phyloP scores from a whole-genome alignment of 345 rosid species.

The Arabis alpina region DNA sequence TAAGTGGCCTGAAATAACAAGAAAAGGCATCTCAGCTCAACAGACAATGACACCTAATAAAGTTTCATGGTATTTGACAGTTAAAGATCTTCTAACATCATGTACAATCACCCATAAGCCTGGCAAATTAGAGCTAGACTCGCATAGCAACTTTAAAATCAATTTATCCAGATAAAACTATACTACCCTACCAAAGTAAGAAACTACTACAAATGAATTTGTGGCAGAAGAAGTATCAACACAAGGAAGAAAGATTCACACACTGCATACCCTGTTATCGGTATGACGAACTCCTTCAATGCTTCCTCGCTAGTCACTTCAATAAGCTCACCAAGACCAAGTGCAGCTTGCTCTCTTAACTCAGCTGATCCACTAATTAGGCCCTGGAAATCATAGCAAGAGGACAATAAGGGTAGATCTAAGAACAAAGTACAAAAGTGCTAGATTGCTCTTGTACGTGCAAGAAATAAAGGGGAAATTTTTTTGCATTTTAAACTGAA shows the following conservation, averaged over 20 bases:
- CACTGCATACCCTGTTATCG: slow-evolving; percentile 84
- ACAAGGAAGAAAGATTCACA: slow-evolving; percentile 29
- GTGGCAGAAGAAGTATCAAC: slow-evolving; percentile 9
- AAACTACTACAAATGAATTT: slow-evolving; percentile 1
- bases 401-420: background rate
- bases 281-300: slow-evolving; percentile 87
- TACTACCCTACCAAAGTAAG: slow-evolving; percentile 19
- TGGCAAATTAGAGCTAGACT: slow-evolving; percentile 10
- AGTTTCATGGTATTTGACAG: slow-evolving; percentile 1
- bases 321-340: slow-evolving; percentile 97
- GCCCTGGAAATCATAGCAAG: slow-evolving; percentile 55
- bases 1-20: slow-evolving; percentile 81
- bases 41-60: background rate
- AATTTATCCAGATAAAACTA: slow-evolving; percentile 15
- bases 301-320: slow-evolving; percentile 95
- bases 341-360: slow-evolving; percentile 92
- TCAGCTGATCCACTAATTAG: slow-evolving; percentile 91
- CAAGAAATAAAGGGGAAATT: slow-evolving; percentile 12
- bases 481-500: background rate
- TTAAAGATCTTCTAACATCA: slow-evolving; percentile 8
- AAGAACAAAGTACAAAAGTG: background rate
- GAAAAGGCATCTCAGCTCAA: slow-evolving; percentile 21
- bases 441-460: background rate
- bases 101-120: background rate
- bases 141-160: slow-evolving; percentile 9